phyloP scores from a whole-genome alignment of 2,329 filamentous ascomycete genomes.

The Neonectria faginata region DNA sequence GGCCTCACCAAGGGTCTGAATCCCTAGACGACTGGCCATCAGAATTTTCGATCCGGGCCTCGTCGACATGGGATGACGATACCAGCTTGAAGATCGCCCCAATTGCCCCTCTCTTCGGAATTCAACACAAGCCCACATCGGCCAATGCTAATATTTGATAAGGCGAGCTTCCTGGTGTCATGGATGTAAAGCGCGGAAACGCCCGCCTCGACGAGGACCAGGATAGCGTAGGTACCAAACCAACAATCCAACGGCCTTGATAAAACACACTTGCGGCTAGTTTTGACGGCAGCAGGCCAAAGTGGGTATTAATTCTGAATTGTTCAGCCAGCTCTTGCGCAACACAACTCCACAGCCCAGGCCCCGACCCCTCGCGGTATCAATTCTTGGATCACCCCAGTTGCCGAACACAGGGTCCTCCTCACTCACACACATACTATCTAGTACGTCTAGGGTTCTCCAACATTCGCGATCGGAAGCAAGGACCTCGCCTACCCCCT shows the following conservation, averaged over 20 bases:
- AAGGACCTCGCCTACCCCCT: conserved; percentile 39
- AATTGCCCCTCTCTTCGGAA: conserved; percentile 12
- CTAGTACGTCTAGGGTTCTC: conserved; percentile 19
- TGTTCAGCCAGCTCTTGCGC: conserved; percentile 1
- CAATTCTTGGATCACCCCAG: conserved; percentile 23
- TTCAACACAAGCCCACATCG: conserved; percentile 17
- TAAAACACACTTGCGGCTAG: not conserved
- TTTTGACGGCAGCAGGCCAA: not conserved
- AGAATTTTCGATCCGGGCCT: not conserved
- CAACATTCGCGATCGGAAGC: conserved; percentile 31
- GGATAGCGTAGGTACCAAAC: conserved; percentile 14
- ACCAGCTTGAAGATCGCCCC: conserved; percentile 2
- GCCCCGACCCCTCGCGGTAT: conserved; percentile 6
- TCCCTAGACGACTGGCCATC: conserved; percentile 5
- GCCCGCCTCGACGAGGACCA: conserved; percentile 24
- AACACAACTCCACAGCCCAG: conserved; percentile 7
- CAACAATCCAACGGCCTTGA: conserved; percentile 6
- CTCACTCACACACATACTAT: conserved; percentile 14
- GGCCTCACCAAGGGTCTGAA: conserved; percentile 10
- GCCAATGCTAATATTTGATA: conserved; percentile 17
- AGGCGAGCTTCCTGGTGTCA: conserved; percentile 10
- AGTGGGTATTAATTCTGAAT: conserved; percentile 6
- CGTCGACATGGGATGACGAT: not conserved
- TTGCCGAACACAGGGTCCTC: conserved; percentile 17
- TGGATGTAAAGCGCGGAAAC: conserved; percentile 29